phyloP scores from a whole-genome alignment of 352 stramenopile species.

The Detonula confervacea region DNA sequence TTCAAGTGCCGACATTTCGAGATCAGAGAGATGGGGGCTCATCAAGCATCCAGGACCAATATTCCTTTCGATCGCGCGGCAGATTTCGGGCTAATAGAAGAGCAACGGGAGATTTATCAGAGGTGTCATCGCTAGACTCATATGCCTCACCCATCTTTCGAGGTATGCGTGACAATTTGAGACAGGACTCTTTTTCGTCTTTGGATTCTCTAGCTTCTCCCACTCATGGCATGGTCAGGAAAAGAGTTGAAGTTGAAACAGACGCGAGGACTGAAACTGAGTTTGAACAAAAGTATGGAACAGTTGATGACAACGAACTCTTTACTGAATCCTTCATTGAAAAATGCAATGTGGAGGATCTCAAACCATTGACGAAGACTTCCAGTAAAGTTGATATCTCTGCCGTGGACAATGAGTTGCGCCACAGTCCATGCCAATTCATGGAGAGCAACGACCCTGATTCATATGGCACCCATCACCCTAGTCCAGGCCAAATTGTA shows the following conservation, averaged over 20 bases:
- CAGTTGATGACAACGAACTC: too few relatives aligned
- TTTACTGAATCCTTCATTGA: too few relatives aligned
- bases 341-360: too few relatives aligned
- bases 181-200: slow-evolving; percentile 7
- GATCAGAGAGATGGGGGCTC: neutral
- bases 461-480: too few relatives aligned
- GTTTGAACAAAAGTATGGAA: too few relatives aligned
- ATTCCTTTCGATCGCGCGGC: neutral
- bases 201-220: slow-evolving; percentile 30
- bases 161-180: neutral
- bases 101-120: neutral
- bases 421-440: neutral
- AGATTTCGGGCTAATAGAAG: neutral
- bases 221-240: neutral
- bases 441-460: too few relatives aligned
- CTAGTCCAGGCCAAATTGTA: too few relatives aligned
- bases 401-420: neutral
- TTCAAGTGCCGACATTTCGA: too few relatives aligned
- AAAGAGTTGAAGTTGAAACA: neutral
- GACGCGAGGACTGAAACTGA: too few relatives aligned
- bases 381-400: too few relatives aligned
- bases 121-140: slow-evolving; percentile 40
- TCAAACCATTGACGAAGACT: too few relatives aligned
- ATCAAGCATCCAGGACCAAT: neutral
- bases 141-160: slow-evolving; percentile 23